Evolutionary conservation across 306 rosid species (phyloP).

Genomic region (Cicer judaicum): DNA sequence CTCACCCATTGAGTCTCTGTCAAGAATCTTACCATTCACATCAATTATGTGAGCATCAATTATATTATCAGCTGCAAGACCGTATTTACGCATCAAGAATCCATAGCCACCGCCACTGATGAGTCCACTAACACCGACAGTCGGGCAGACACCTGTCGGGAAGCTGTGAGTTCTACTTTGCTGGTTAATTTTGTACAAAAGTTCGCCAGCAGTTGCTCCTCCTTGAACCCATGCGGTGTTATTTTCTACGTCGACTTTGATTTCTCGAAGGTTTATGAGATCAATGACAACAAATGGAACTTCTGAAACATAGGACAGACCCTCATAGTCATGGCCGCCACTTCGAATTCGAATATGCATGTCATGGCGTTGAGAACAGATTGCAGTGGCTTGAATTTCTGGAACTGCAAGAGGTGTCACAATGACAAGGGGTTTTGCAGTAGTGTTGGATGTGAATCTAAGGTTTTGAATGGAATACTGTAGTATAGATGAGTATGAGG

Average conservation of each 20-base stretch:
- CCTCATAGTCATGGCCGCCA: constrained; percentile 64
- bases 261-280: constrained; percentile 56
- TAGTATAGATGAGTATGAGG: constrained; percentile 54
- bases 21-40: constrained; percentile 59
- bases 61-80: constrained; percentile 64
- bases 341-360: constrained; percentile 62
- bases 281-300: constrained; percentile 61
- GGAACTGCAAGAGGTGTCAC: constrained; percentile 46
- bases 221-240: constrained; percentile 47
- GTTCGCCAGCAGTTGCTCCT: constrained; percentile 46
- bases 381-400: constrained; percentile 51
- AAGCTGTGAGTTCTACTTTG: constrained; percentile 42
- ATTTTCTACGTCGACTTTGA: constrained; percentile 47
- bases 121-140: constrained; percentile 75
- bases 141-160: constrained; percentile 70
- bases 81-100: constrained; percentile 60
- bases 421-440: constrained; percentile 38
- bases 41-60: constrained; percentile 65
- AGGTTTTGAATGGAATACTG: constrained; percentile 46
- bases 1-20: constrained; percentile 65
- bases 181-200: constrained; percentile 33
- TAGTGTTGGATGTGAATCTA: constrained; percentile 52
- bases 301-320: constrained; percentile 26
- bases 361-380: constrained; percentile 56
- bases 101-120: constrained; percentile 79